Conservation (phyloP, 179 eudicot species). For the Patellifolia procumbens region DNA sequence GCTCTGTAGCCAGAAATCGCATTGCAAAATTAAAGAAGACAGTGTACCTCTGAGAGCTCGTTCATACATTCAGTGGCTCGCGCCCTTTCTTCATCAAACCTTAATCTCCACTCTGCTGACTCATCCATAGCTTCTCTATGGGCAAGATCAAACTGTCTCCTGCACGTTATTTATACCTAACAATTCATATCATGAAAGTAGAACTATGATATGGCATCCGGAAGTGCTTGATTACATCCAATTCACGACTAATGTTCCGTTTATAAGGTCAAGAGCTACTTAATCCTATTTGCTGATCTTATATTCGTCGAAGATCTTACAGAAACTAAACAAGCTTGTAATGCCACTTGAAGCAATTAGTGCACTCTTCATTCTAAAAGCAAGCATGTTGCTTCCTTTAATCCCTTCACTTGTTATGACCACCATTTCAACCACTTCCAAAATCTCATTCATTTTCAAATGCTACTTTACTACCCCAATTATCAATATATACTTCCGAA, state of each 20-base stretch:
- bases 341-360: too few species aligned
- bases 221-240: not conserved
- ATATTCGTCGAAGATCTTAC: too few species aligned
- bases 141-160: constrained; percentile 90
- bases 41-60: constrained; percentile 56
- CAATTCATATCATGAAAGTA: not conserved
- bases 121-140: constrained; percentile 91
- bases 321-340: too few species aligned
- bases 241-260: not conserved
- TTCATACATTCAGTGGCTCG: constrained; percentile 45
- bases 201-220: not conserved
- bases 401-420: too few species aligned
- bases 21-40: not conserved
- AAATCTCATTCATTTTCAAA: too few species aligned
- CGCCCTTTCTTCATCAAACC: constrained; percentile 68
- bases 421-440: too few species aligned
- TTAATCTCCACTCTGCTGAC: constrained; percentile 94
- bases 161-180: constrained; percentile 32
- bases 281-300: too few species aligned
- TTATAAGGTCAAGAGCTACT: not conserved
- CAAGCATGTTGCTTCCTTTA: too few species aligned
- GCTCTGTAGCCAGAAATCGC: not conserved
- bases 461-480: not conserved
- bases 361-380: too few species aligned
- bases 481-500: not conserved